Evolutionary conservation across 225 moss, liverwort and hornwort genomes (phyloP).

Genomic region (Takakia lepidozioides): DNA sequence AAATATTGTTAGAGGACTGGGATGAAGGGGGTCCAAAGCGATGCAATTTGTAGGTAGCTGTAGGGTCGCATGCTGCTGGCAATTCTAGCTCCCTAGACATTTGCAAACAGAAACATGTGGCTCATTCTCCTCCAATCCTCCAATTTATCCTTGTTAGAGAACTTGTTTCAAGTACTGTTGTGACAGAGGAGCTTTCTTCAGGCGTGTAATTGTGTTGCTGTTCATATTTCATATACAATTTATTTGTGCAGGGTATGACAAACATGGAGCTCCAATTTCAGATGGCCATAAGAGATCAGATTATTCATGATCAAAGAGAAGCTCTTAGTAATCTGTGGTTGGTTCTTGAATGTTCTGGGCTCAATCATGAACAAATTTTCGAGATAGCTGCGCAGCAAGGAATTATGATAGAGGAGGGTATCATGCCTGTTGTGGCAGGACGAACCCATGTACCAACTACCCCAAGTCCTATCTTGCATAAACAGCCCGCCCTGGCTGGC

Average conservation of each 20-base stretch:
- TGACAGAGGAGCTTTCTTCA: no score
- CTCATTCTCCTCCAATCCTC: no score
- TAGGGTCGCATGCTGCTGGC: no score
- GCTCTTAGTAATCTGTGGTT: constrained; percentile 75
- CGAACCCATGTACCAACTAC: constrained; percentile 46
- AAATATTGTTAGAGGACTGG: no score
- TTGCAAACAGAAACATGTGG: no score
- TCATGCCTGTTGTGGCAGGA: constrained; percentile 48
- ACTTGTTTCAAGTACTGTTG: no score
- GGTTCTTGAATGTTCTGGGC: constrained; percentile 73
- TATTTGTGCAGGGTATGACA: constrained; percentile 68
- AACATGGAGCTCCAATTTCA: constrained; percentile 90
- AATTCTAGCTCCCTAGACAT: no score
- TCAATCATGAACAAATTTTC: constrained; percentile 60
- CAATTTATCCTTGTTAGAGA: no score
- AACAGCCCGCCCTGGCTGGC: constrained; percentile 34
- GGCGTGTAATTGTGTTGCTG: no score
- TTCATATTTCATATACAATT: no score
- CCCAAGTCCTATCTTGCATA: constrained; percentile 44
- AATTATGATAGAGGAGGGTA: constrained; percentile 70
- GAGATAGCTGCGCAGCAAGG: constrained; percentile 82
- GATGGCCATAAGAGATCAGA: constrained; percentile 83
- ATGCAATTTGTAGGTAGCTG: no score
- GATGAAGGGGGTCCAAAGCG: no score
- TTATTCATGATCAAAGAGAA: constrained; percentile 73